phyloP scores from a whole-genome alignment of 2,329 filamentous ascomycete species.

The Colletotrichum filicis region DNA sequence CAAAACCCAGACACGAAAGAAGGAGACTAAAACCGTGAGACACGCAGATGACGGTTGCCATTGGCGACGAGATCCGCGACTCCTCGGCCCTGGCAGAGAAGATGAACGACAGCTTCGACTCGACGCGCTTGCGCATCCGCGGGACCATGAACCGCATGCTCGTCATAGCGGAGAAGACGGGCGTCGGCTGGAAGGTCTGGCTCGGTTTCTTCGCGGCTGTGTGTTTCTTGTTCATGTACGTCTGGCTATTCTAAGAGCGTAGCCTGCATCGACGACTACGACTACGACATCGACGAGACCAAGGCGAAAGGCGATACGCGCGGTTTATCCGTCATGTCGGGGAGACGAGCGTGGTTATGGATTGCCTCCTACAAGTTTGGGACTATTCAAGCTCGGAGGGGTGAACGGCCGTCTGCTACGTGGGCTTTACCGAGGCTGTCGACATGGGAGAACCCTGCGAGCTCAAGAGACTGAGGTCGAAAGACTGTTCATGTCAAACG shows the following conservation, averaged over 20 bases:
- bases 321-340: not conserved
- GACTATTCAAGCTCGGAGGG: too few relatives aligned
- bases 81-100: constrained; percentile 89
- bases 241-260: constrained; percentile 82
- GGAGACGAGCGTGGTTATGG: too few relatives aligned
- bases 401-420: not conserved
- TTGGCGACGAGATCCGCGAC: constrained; percentile 94
- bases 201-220: constrained; percentile 88
- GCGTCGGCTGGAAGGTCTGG: constrained; percentile 97
- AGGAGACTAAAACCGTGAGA: constrained; percentile 22
- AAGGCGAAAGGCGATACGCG: not conserved
- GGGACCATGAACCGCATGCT: constrained; percentile 99
- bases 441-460: not conserved
- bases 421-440: not conserved
- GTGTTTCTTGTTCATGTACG: constrained; percentile 86
- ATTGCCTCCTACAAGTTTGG: too few relatives aligned
- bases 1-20: not conserved
- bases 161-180: constrained; percentile 91
- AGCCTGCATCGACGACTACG: not conserved
- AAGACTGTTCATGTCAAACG: not conserved
- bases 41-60: constrained; percentile 84
- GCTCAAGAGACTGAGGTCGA: not conserved
- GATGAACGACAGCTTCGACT: constrained; percentile 96
- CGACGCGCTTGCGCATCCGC: constrained; percentile 80
- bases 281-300: not conserved